Evolutionary conservation across 495 filamentous ascomycete genomes (phyloP).

Genomic region (Neurospora africana): DNA sequence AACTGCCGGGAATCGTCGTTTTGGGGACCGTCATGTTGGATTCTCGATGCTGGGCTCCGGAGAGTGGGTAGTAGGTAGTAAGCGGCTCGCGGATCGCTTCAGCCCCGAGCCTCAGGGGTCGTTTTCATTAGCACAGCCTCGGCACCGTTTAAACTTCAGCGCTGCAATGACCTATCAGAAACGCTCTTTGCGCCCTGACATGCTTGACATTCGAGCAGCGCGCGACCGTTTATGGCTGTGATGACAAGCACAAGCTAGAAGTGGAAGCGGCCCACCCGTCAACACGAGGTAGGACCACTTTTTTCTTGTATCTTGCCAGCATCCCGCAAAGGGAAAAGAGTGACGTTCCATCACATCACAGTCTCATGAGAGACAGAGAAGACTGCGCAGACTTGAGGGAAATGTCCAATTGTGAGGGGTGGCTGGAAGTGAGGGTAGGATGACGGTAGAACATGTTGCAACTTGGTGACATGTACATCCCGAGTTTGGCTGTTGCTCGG

Average conservation of each 20-base stretch:
- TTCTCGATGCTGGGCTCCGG: neutral
- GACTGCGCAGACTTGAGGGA: neutral
- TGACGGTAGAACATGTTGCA: neutral
- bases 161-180: conserved; percentile 10
- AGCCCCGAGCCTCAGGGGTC: neutral
- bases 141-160: conserved; percentile 8
- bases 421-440: neutral
- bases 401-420: neutral
- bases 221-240: neutral
- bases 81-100: neutral
- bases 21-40: neutral
- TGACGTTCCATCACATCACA: neutral
- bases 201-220: neutral
- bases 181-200: neutral
- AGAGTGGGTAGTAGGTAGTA: neutral
- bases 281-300: conserved; percentile 1
- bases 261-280: neutral
- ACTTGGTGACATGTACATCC: neutral
- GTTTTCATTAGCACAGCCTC: conserved; percentile 14
- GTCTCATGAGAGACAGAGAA: neutral
- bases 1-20: neutral
- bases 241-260: neutral
- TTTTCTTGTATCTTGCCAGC: neutral
- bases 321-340: neutral
- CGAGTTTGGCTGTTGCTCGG: neutral